Base-by-base conservation (phyloP, 116 monocot species). In the Iris pallida region DNA sequence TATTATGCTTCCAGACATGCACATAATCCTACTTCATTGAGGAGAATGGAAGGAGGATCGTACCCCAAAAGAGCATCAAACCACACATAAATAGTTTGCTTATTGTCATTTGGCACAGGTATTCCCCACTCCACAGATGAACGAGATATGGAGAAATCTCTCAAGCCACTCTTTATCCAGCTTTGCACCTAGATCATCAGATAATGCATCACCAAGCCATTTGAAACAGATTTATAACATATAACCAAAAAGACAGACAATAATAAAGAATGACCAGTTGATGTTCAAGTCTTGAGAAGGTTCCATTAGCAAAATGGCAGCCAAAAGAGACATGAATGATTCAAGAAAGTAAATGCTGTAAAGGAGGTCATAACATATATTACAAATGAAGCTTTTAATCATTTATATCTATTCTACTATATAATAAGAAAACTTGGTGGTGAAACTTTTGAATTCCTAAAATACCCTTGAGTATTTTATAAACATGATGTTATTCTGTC, bases 51-150 rank as follows among this genome's bases (percentile, higher is more conserved):
- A 78, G 3, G 16, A 55, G 45, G 12, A 17, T 12, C 72, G 76
- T 92, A 97, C 97, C 97, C 97, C 42, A 97, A 68, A 57, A 97
- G 81, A 76, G 97, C 97, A 83, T 97, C 97, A 89, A 97, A 97
- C 97, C 97, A 97, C 15, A 97, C 97, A 62, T 97, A 97, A 57
- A 97, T 90, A 73, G 97, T 97, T 71, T 97, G 97, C 42, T 87
- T 91, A 47, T 61, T 57, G 62, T 97, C 97, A 81, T 87, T 79
- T 45, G 97, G 97, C 49, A 89, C 89, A 69, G 92, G 87, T 75
- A 97, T 97, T 61, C 97, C 97, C 97, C 97, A 97, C 41, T 92
- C 92, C 63, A 97, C 97, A 44, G 87, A 97, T 5, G 89, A 80
- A 18, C 92, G 92, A 3, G 97, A 92, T 81, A 92, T 85, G 57